These are phyloP conservation scores for Penicillium malachiteum DNA, from an alignment of 495 filamentous ascomycete genomes.

Conservation along the genomic window DNA sequence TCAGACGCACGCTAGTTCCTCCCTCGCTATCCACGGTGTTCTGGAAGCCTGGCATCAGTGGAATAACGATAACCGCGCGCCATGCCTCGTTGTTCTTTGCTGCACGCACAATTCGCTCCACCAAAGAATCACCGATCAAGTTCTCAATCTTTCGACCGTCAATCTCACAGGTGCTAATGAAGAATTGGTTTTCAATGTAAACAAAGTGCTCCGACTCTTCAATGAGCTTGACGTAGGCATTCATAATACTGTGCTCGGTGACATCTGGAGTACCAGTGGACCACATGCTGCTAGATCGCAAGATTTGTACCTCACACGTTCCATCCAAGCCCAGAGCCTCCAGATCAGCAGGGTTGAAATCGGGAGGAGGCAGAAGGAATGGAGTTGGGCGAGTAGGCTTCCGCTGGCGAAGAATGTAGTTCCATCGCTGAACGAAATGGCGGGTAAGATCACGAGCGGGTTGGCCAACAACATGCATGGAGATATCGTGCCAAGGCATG, in stretches of 20 bases:
- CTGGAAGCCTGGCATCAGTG: conserved; percentile 96
- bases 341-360: conserved; percentile 81
- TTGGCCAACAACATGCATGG: conserved; percentile 97
- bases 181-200: conserved; percentile 99
- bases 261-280: conserved; percentile 81
- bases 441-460: conserved; percentile 91
- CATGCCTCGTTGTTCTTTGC: conserved; percentile 83
- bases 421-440: conserved; percentile 99
- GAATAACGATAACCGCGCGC: conserved; percentile 92
- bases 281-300: conserved; percentile 88
- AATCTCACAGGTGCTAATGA: conserved; percentile 89
- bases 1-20: conserved; percentile 88
- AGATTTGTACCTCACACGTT: conserved; percentile 93
- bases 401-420: conserved; percentile 90
- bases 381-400: conserved; percentile 94
- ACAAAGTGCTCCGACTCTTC: conserved; percentile 95
- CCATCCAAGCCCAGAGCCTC: conserved; percentile 85
- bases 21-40: conserved; percentile 93
- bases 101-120: conserved; percentile 85
- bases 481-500: conserved; percentile 99
- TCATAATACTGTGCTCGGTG: conserved; percentile 92
- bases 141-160: conserved; percentile 88
- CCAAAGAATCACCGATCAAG: conserved; percentile 89
- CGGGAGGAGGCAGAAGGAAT: conserved; percentile 88
- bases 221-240: conserved; percentile 92